Conservation (phyloP, 257 asterid species). For the Solanum chiquidenum region DNA sequence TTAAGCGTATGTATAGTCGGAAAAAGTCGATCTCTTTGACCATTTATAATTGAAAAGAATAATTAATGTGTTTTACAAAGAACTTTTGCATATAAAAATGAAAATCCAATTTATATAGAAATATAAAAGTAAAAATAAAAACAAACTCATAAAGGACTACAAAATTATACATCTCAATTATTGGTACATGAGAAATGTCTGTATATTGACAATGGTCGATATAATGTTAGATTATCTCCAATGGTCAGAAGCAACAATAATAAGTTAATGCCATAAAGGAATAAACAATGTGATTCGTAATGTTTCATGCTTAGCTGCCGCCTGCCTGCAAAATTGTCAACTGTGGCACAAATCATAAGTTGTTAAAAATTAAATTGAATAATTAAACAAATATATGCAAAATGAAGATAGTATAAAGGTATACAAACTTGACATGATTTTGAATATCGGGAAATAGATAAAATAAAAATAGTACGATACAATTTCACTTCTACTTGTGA, state of each 20-base stretch:
- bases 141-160: no score
- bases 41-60: no score
- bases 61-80: no score
- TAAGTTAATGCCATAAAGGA: background rate
- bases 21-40: no score
- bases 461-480: background rate
- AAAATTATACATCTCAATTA: background rate
- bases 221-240: background rate
- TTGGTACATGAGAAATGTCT: background rate
- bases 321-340: background rate
- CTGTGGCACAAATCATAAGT: background rate
- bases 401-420: background rate
- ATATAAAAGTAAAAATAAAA: no score
- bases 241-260: background rate
- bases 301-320: background rate
- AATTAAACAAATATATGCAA: background rate
- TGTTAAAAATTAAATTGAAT: background rate
- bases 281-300: background rate
- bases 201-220: background rate
- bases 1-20: no score
- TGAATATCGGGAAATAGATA: background rate
- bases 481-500: no score
- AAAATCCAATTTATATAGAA: no score
- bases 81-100: no score
- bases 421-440: background rate